Evolutionary conservation across 2,329 filamentous ascomycete genomes (phyloP).

Genomic region (Metarhizium album): DNA sequence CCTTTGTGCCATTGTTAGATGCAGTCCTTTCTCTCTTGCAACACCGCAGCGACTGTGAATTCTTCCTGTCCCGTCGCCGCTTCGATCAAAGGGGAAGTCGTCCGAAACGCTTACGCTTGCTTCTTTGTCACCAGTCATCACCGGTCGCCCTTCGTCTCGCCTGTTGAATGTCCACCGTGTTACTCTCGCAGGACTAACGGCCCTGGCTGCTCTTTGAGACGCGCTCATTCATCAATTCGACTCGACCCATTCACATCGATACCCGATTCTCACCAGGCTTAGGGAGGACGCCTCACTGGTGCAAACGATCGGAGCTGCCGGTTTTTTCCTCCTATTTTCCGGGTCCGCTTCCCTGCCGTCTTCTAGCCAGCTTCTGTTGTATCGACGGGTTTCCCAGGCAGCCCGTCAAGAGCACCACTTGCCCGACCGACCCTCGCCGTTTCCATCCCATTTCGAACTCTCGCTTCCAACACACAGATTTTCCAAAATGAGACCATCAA

Average conservation of each 20-base stretch:
- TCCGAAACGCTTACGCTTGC: neutral
- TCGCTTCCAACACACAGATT: slow-evolving; percentile 7
- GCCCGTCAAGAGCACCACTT: neutral
- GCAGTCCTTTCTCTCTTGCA: slow-evolving; percentile 2
- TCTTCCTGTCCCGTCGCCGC: neutral
- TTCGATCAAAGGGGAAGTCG: neutral
- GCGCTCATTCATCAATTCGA: neutral
- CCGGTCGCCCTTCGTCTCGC: neutral
- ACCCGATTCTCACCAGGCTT: neutral
- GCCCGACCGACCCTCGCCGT: neutral
- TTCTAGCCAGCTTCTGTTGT: neutral
- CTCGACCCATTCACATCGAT: neutral
- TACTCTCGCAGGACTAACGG: no score
- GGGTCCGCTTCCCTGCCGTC: neutral
- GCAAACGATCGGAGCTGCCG: slow-evolving; percentile 14
- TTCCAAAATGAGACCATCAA: slow-evolving; percentile 21
- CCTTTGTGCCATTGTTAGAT: slow-evolving; percentile 1
- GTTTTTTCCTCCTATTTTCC: neutral
- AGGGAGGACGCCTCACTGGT: slow-evolving; percentile 11
- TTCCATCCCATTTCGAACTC: slow-evolving; percentile 6
- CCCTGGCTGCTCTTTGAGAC: neutral
- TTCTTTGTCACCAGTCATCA: neutral
- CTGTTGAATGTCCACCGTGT: neutral
- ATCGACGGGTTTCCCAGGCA: neutral
- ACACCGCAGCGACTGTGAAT: neutral